A percentile compares a stretch with the other conserved stretches of the same genome.
These are phyloP conservation scores for Pseudogymnoascus sp. DNA, from an alignment of 2,329 filamentous ascomycete species.

Conservation along the genomic window DNA sequence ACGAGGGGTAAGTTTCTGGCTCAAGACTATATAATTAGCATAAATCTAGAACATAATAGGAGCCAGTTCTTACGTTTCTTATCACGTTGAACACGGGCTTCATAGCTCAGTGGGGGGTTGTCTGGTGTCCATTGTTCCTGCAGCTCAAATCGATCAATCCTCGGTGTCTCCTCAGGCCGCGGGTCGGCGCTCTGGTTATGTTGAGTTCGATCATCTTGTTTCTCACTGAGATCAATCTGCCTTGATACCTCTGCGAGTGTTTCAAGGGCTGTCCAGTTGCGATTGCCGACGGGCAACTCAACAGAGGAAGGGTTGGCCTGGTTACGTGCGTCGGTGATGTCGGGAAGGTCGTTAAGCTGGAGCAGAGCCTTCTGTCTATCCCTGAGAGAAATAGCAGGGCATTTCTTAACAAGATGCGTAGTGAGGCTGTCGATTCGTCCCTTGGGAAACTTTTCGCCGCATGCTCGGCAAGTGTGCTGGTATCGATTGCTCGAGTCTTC, in stretches of 20 bases:
- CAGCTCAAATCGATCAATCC: constrained; percentile 37
- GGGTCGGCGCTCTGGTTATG: constrained; percentile 35
- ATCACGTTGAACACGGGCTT: constrained; percentile 30
- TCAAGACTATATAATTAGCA: constrained; percentile 22
- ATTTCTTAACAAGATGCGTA: constrained; percentile 78
- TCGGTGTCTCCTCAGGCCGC: constrained; percentile 18
- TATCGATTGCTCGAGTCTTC: constrained; percentile 88
- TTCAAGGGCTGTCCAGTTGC: constrained; percentile 72
- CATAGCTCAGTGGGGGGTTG: constrained; percentile 44
- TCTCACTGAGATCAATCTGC: constrained; percentile 61
- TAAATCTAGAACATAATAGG: background rate
- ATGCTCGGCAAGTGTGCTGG: constrained; percentile 81
- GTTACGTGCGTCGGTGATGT: constrained; percentile 33
- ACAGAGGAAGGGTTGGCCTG: constrained; percentile 30
- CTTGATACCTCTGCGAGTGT: constrained; percentile 83
- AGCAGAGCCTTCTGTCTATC: constrained; percentile 70
- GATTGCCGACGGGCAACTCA: constrained; percentile 39
- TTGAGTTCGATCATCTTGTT: constrained; percentile 44
- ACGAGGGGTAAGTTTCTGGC: constrained; percentile 15
- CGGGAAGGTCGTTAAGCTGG: constrained; percentile 61
- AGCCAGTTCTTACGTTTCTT: constrained; percentile 32
- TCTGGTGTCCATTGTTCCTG: constrained; percentile 53
- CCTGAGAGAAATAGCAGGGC: constrained; percentile 64
- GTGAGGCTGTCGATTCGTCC: constrained; percentile 77
- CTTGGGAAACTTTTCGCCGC: constrained; percentile 83